Base-by-base conservation (phyloP, 2,329 filamentous ascomycete genomes). In the Biscogniauxia marginata region DNA sequence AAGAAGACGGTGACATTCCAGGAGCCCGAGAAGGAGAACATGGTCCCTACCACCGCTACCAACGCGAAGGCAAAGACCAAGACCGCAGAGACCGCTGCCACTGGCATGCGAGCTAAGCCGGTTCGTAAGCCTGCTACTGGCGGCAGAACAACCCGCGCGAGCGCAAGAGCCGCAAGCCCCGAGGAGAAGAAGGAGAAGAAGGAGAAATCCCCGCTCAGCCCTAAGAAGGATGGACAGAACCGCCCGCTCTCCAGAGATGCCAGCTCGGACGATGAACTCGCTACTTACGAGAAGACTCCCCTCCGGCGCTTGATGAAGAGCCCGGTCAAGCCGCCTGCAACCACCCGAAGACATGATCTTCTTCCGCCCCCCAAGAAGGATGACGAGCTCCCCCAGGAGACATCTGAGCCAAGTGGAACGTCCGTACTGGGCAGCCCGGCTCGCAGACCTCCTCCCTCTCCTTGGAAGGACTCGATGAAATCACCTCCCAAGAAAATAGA, bases 1-100 rank as follows among this genome's bases (percentile, higher is more conserved):
- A 86, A 83, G 74, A 88, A 86, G 74, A 79, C 76, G 2, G 84
- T 87, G 65, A 85, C 81, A 56, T 87, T 87, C 68, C 78, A 86
- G 66, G 83, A 84, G 63, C 81, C 82, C 3, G 84, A 86, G 67
- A 87, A 88, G 71, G 85, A 88, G 67, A 87, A 87, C 61, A 71
- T 84, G 39, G 68, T 76, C 19, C 82, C 81, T 13, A 19, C 62
- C 13, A 63, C 70, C 2, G 53, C 69, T 3, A 56, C 61, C 20
- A 75, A 72, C 54, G 60, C 66, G 23, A 67, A 67, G 65, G 60
- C 64, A 6, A 71, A 74, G 57, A 59, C 61, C 9, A 76, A 75
- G 59, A 59, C 67, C 8, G 52, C 67, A 23, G 74, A 72, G 19
- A 46, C 67, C 34, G 63, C 63, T 48, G 64, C 65, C 23, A 73